These are phyloP conservation scores for Dendrobium catenatum DNA, from an alignment of 106 monocot species.

Conservation along the genomic window DNA sequence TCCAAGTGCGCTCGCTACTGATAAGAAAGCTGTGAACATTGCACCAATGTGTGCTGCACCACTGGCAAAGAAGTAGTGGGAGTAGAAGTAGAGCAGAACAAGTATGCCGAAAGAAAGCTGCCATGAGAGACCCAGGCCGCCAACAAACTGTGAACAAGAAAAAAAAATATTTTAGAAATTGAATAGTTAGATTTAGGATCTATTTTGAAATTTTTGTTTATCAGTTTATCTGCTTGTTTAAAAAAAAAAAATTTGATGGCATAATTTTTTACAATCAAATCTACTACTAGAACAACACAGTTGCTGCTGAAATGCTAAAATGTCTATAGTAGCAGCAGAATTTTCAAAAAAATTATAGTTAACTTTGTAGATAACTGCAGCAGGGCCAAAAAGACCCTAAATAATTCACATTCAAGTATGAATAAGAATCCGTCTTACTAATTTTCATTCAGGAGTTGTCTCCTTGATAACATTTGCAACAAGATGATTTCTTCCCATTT, in stretches of 20 bases:
- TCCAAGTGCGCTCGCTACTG: constrained; percentile 84
- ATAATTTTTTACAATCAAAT: too few species aligned
- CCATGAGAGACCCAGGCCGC: constrained; percentile 92
- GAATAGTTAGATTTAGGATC: neutral
- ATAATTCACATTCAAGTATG: neutral
- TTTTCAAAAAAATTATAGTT: too few species aligned
- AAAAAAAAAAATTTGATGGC: too few species aligned
- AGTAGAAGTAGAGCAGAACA: constrained; percentile 94
- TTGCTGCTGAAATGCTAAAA: too few species aligned
- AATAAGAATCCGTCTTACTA: too few species aligned
- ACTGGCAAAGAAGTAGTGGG: constrained; percentile 98
- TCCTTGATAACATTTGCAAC: neutral
- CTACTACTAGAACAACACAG: too few species aligned
- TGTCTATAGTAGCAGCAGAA: too few species aligned
- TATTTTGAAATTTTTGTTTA: too few species aligned
- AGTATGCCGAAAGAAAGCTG: constrained; percentile 91
- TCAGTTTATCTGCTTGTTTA: too few species aligned
- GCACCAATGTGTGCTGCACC: constrained; percentile 99
- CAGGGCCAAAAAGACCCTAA: too few species aligned
- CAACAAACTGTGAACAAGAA: constrained; percentile 69
- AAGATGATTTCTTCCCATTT: neutral
- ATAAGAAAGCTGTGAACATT: constrained; percentile 97
- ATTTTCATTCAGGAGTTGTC: neutral
- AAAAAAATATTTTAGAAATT: neutral
- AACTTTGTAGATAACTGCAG: too few species aligned